A percentile compares a stretch with the other conserved stretches of the same genome.
Conservation (phyloP, 768 basidiomycete species). For the Mycena leptocephala region DNA sequence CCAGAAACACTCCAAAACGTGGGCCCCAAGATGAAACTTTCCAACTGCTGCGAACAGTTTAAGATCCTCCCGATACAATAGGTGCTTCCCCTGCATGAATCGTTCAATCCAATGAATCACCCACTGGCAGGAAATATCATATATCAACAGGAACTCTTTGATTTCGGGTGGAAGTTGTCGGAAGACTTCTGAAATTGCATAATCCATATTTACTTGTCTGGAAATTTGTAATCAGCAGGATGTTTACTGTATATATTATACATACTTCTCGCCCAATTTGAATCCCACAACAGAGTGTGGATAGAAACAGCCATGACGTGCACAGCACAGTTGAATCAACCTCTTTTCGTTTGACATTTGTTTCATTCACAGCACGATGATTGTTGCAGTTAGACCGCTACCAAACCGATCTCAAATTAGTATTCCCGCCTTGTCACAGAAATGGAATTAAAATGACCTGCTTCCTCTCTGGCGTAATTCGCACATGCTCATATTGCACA, state of each 20-base stretch:
- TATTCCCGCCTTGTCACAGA: background rate
- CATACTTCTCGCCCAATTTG: constrained; percentile 47
- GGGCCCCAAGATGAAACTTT: constrained; percentile 36
- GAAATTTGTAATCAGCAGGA: background rate
- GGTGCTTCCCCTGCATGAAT: constrained; percentile 14
- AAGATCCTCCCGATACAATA: constrained; percentile 1
- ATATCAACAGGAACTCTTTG: constrained; percentile 34
- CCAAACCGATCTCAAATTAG: background rate
- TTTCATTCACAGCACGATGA: constrained; percentile 37
- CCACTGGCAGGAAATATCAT: constrained; percentile 51
- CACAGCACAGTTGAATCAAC: constrained; percentile 46
- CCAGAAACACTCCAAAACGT: constrained; percentile 19
- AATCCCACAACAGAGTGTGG: constrained; percentile 50
- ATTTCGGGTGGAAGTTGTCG: constrained; percentile 4
- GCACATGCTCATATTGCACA: constrained; percentile 41
- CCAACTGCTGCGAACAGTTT: constrained; percentile 16
- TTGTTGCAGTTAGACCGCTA: constrained; percentile 31
- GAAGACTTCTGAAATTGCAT: constrained; percentile 41
- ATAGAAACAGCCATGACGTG: constrained; percentile 49
- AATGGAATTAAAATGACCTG: constrained; percentile 10
- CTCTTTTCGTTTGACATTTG: constrained; percentile 30
- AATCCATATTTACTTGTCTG: constrained; percentile 50
- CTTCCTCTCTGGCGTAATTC: constrained; percentile 7
- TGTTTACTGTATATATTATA: background rate
- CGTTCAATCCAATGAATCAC: constrained; percentile 33